Percentiles rank a stretch among this genome's conserved stretches.
These are phyloP conservation scores for Mimosa bimucronata DNA, from an alignment of 306 rosid genomes.

Conservation along the genomic window DNA sequence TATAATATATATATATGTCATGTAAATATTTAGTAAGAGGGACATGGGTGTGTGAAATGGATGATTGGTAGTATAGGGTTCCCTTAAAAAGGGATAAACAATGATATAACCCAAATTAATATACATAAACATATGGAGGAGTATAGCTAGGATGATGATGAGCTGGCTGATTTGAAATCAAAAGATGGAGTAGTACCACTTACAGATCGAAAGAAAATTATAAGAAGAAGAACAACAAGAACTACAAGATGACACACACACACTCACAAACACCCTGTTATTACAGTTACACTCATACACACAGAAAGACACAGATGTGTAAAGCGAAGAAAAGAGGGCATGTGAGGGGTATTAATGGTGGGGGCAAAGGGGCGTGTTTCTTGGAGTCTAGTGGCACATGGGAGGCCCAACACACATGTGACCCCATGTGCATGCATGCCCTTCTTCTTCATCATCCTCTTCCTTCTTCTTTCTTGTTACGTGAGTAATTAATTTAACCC, in stretches of 20 bases:
- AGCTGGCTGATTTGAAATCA: conserved; percentile 60
- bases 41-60: background rate
- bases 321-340: conserved; percentile 34
- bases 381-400: conserved; percentile 70
- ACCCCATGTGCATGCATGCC: conserved; percentile 85
- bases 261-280: background rate
- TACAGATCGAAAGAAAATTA: background rate
- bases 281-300: background rate
- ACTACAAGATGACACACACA: conserved; percentile 25
- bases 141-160: conserved; percentile 32
- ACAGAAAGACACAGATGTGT: background rate
- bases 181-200: background rate
- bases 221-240: conserved; percentile 16
- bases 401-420: conserved; percentile 69
- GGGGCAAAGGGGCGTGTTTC: conserved; percentile 52
- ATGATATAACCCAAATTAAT: too few relatives aligned
- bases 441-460: conserved; percentile 32
- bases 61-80: too few relatives aligned
- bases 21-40: too few relatives aligned
- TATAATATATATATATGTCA: too few relatives aligned
- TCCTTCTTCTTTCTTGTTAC: background rate
- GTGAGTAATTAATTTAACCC: background rate
- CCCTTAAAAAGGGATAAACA: too few relatives aligned
- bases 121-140: background rate
- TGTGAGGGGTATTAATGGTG: conserved; percentile 82